phyloP scores from a whole-genome alignment of 768 basidiomycete genomes.

The Coprinopsis sp. region DNA sequence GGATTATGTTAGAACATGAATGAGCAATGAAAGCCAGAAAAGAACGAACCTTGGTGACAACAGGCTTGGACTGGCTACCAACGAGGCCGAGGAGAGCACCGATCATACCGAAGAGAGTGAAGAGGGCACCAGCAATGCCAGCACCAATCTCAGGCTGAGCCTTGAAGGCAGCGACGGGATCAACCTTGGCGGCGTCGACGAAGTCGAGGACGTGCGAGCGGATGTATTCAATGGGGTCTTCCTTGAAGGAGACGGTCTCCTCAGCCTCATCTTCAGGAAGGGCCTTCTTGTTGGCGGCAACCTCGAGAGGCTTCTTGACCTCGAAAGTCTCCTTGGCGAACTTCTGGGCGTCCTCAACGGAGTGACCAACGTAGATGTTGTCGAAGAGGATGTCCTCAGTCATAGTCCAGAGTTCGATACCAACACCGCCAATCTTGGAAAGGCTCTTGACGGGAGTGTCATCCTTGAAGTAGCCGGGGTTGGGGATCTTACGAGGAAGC shows the following conservation, averaged over 20 bases:
- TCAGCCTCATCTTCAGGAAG: slow-evolving; percentile 46
- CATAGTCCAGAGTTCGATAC: slow-evolving; percentile 99
- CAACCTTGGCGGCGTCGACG: slow-evolving; percentile 66
- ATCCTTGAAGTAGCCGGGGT: slow-evolving; percentile 92
- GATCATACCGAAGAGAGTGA: slow-evolving; percentile 84
- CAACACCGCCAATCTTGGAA: slow-evolving; percentile 88
- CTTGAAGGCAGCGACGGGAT: slow-evolving; percentile 82
- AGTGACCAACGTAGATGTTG: slow-evolving; percentile 93
- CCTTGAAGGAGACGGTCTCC: slow-evolving; percentile 48
- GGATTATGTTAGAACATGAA: neutral
- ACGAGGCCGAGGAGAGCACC: slow-evolving; percentile 75
- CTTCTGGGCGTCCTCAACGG: slow-evolving; percentile 74
- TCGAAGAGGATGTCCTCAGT: slow-evolving; percentile 91
- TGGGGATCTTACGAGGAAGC: slow-evolving; percentile 86
- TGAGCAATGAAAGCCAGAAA: slow-evolving; percentile 5
- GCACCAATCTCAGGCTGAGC: slow-evolving; percentile 84
- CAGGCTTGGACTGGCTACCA: slow-evolving; percentile 66
- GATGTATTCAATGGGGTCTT: slow-evolving; percentile 76
- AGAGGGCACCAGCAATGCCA: slow-evolving; percentile 64
- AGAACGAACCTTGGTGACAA: slow-evolving; percentile 58
- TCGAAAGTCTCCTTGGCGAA: slow-evolving; percentile 88
- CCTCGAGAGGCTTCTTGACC: slow-evolving; percentile 83
- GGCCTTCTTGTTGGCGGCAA: slow-evolving; percentile 52
- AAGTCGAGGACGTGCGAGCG: slow-evolving; percentile 77
- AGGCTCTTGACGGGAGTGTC: slow-evolving; percentile 74